Evolutionary conservation across 179 eudicot species (phyloP), one percentile per base, ranked within the genome.

Genomic region (Silene noctiflora): DNA sequence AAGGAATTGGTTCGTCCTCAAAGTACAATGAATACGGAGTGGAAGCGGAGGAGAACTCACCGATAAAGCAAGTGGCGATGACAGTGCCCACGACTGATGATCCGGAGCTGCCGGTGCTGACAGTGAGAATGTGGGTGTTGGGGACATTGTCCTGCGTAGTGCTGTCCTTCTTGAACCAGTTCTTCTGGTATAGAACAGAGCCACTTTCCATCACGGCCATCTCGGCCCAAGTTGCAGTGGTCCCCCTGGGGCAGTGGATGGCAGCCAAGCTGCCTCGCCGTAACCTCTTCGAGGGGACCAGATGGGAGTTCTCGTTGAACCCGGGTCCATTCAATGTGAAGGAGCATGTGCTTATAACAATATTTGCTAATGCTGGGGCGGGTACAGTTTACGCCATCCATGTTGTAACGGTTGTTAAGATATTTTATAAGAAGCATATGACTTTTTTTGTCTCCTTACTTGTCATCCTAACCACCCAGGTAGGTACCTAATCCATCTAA

Each of bases 251-350:
- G 0, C 91, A 84, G 67, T 82, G 88, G 74, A 93, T 93, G 97
- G 99, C 99, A 0, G 83, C 92, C 0, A 85, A 68, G 76, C 84
- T 93, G 4, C 91, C 94, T 0, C 67, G 70, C 24, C 84, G 96
- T 7, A 82, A 81, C 11, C 75, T 93, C 69, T 80, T 93, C 58
- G 69, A 77, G n/a, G 95, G 98, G 29, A 85, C 80, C 5, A 71
- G 88, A 0, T 93, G 87, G 89, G 97, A 90, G 48, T 95, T 95
- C 74, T 84, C 91, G 0, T 9, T 93, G 35, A 95, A 95, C 55
- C 99, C 98, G 14, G 98, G 99, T 1, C 99, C 99, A 0, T 95
- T 95, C 68, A 95, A 95, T 67, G 85, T 93, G 0, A 95, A 95
- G 73, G 99, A 95, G 60, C 99, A 95, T 22, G 99, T 95, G 17